Evolutionary conservation across 2,329 filamentous ascomycete genomes (phyloP), one percentile per base, ranked within the genome.

Genomic region (Neonectria magnoliae): DNA sequence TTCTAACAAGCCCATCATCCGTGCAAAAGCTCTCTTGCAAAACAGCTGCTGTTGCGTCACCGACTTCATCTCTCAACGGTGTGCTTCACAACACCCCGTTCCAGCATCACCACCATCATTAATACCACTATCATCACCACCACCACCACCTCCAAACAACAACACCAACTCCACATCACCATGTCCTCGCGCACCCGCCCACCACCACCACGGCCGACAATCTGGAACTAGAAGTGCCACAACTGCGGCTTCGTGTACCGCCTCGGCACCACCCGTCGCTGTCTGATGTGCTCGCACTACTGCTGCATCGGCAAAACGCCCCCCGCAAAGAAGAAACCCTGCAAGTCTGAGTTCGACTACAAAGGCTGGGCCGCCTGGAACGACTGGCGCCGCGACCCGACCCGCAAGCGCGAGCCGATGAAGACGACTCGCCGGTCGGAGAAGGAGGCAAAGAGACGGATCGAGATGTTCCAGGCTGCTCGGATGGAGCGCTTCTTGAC

Each of bases 251-350:
- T 14, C 2, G 29, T 33, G 1, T 80, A 76, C 69, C 70, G 62
- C 45, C 62, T 80, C 7, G 66, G 68, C 53, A 73, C 68, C 63
- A 82, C 80, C 48, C 76, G 77, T 10, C 73, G 77, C 22, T 80
- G 82, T 56, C 76, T 83, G 50, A 71, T 76, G 42, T 81, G 81
- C 74, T 71, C 72, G 58, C 79, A 81, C 72, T 54, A 52, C 31
- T 75, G 78, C 64, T 81, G 81, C 71, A 74, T 71, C 25, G 66
- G 69, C 29, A 33, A 56, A 4, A 22, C 51, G 18, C 22, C 51
- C 42, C 20, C 31, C 2, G n/a, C 11, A 9, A 4, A n/a, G 2
- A 44, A 38, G 16, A n/a, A 36, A 1, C 29, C n/a, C 13, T 78
- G 76, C 68, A 53, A 11, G 18, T 51, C 71, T 62, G 69, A 75